phyloP scores from a whole-genome alignment of 108 stramenopile genomes.

The Mayamaea pseudoterrestris region DNA sequence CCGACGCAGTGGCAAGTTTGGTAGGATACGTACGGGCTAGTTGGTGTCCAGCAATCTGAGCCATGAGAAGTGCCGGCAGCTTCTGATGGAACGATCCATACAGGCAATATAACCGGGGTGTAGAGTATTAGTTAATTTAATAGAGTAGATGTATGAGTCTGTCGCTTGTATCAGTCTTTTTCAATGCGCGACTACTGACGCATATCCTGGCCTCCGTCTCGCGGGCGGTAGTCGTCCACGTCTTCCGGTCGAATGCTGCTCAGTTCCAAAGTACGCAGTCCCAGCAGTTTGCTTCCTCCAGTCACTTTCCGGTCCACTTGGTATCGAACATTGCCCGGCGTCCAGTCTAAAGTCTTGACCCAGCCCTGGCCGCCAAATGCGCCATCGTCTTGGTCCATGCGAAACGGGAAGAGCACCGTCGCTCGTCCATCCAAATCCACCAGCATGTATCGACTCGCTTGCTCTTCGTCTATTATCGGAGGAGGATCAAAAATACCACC shows the following conservation, averaged over 20 bases:
- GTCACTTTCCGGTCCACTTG: constrained; percentile 77
- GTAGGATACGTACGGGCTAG: no score
- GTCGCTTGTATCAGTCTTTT: no score
- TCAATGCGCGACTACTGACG: constrained; percentile 21
- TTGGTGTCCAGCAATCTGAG: no score
- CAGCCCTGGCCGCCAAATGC: constrained; percentile 34
- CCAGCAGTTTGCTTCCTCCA: constrained; percentile 45
- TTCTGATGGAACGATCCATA: no score
- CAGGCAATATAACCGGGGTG: no score
- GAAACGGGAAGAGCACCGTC: constrained; percentile 58
- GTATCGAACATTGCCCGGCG: constrained; percentile 64
- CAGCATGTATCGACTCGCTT: constrained; percentile 52
- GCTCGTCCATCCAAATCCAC: constrained; percentile 77
- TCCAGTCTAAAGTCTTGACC: constrained; percentile 81
- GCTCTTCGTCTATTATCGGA: constrained; percentile 56
- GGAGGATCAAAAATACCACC: constrained; percentile 84
- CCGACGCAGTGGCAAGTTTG: no score
- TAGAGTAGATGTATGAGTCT: no score
- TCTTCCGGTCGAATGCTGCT: constrained; percentile 67
- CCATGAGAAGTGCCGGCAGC: no score
- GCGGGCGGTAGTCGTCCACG: constrained; percentile 70
- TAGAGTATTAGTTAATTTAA: no score
- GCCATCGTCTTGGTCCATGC: constrained; percentile 49
- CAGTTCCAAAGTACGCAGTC: constrained; percentile 68
- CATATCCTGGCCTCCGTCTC: constrained; percentile 58